Percentiles rank a stretch among this genome's conserved stretches.
Conservation (phyloP, 2,329 filamentous ascomycete species). For the Nigrospora osmanthi region DNA sequence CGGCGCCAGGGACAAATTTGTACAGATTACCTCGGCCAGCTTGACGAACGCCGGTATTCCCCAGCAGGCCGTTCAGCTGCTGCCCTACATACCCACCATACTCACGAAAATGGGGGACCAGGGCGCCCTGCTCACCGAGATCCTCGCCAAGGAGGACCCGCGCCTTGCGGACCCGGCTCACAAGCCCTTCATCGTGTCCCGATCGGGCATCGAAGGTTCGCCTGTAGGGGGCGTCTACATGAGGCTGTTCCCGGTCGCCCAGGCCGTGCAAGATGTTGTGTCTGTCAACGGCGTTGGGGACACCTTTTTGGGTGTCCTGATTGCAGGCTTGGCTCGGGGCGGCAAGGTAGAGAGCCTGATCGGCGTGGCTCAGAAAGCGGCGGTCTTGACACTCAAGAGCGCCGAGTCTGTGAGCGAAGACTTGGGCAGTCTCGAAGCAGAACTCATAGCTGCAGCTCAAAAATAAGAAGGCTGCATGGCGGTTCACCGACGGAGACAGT, state of each 20-base stretch:
- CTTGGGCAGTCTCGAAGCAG: slow-evolving; percentile 36
- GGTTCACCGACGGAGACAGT: neutral
- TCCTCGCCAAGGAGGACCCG: slow-evolving; percentile 61
- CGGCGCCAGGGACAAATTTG: slow-evolving; percentile 64
- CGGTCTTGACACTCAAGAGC: slow-evolving; percentile 70
- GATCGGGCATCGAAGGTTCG: slow-evolving; percentile 44
- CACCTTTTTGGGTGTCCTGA: slow-evolving; percentile 76
- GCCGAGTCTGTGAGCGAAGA: slow-evolving; percentile 61
- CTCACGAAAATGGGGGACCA: slow-evolving; percentile 73
- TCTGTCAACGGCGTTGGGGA: slow-evolving; percentile 95
- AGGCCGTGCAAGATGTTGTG: slow-evolving; percentile 62
- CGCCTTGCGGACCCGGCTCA: slow-evolving; percentile 55
- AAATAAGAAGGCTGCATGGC: neutral
- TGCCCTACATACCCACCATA: slow-evolving; percentile 81
- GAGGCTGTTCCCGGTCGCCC: slow-evolving; percentile 58
- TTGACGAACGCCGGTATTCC: slow-evolving; percentile 77
- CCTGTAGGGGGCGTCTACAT: slow-evolving; percentile 75
- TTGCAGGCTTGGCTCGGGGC: slow-evolving; percentile 66
- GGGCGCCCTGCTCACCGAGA: slow-evolving; percentile 67
- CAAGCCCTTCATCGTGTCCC: slow-evolving; percentile 63
- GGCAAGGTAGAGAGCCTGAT: slow-evolving; percentile 55
- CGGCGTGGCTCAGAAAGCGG: slow-evolving; percentile 74
- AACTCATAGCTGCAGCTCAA: slow-evolving; percentile 20
- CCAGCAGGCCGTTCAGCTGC: slow-evolving; percentile 72
- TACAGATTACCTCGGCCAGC: slow-evolving; percentile 54